Conservation (phyloP, 345 rosid species). For the Salix caprea region DNA sequence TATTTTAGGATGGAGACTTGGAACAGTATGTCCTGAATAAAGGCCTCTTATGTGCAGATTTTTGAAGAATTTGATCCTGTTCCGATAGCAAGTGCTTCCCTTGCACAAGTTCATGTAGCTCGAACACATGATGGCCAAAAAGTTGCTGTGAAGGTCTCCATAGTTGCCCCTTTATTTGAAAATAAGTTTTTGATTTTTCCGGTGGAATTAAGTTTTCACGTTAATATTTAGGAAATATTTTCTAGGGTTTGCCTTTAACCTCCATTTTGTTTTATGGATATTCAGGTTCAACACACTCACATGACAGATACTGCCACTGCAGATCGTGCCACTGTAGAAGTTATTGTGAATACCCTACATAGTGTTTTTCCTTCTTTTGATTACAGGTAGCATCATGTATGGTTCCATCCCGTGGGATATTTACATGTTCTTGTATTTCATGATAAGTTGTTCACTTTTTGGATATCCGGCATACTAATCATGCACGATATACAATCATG, state of each 20-base stretch:
- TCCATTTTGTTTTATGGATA: constrained; percentile 13
- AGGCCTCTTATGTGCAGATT: constrained; percentile 37
- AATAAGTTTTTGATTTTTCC: constrained; percentile 2
- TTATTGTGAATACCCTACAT: constrained; percentile 74
- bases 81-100: constrained; percentile 96
- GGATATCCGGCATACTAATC: background rate
- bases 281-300: constrained; percentile 90
- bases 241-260: constrained; percentile 7
- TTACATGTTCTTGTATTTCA: background rate
- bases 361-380: constrained; percentile 86
- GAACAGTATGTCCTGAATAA: background rate
- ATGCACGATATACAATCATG: background rate
- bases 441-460: background rate
- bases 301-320: constrained; percentile 92
- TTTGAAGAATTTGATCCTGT: constrained; percentile 79
- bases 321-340: constrained; percentile 76
- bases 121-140: constrained; percentile 60
- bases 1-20: constrained; percentile 5
- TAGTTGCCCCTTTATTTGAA: constrained; percentile 16
- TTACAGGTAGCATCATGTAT: constrained; percentile 54
- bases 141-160: constrained; percentile 84
- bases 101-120: constrained; percentile 99
- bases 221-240: background rate
- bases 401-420: constrained; percentile 2
- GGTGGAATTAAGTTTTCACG: constrained; percentile 1